A percentile compares a stretch with the other conserved stretches of the same genome.
These are phyloP conservation scores for Venturia pyrina DNA, from an alignment of 2,329 filamentous ascomycete genomes.

Conservation along the genomic window DNA sequence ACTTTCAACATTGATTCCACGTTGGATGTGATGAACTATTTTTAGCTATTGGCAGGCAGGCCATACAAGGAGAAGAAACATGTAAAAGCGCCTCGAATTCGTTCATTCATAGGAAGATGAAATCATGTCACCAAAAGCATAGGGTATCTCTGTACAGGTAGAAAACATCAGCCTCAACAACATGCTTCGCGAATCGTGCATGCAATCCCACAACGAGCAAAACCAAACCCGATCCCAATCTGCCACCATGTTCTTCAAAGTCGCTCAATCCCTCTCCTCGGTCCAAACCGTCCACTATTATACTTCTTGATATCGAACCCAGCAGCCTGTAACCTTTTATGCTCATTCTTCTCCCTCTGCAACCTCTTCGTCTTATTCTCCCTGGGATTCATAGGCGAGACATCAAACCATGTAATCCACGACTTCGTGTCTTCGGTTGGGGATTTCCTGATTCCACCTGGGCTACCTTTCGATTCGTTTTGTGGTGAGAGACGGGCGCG, in stretches of 20 bases:
- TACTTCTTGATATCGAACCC: constrained; percentile 25
- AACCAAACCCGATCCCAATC: too few species aligned
- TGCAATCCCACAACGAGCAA: background rate
- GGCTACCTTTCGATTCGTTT: background rate
- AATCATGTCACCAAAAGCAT: background rate
- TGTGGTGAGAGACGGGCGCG: constrained; percentile 3
- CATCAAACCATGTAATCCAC: constrained; percentile 2
- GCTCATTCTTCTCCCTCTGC: constrained; percentile 22
- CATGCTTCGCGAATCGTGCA: background rate
- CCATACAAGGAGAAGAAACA: too few species aligned
- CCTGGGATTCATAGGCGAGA: constrained; percentile 2
- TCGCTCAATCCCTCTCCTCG: constrained; percentile 24
- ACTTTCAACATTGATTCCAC: too few species aligned
- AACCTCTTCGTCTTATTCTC: constrained; percentile 16
- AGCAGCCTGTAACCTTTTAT: constrained; percentile 24
- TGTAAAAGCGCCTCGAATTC: background rate
- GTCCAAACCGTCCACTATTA: constrained; percentile 27
- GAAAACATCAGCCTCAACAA: background rate
- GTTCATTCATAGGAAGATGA: background rate
- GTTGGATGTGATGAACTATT: too few species aligned
- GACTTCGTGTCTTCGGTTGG: background rate
- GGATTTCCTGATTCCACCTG: background rate
- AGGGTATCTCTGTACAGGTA: background rate
- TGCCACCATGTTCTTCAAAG: constrained; percentile 17
- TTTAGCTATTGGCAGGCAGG: too few species aligned